A percentile compares a stretch with the other conserved stretches of the same genome.
Evolutionary conservation across 2,329 filamentous ascomycete species (phyloP).

Genomic region (Tolypocladium cylindrosporum): DNA sequence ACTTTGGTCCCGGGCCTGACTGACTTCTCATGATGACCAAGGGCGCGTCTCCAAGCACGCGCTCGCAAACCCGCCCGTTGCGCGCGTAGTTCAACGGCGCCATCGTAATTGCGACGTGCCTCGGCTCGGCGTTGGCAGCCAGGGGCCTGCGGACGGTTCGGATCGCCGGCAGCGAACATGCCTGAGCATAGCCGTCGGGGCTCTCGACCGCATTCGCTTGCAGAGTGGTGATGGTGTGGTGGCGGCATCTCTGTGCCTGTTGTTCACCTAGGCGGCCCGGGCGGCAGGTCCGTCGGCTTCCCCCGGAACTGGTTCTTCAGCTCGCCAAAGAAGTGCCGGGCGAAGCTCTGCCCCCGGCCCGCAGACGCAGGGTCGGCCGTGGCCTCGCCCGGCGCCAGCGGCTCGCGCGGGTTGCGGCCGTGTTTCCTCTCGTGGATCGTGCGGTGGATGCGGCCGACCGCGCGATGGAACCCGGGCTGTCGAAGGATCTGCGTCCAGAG

Average conservation of each 20-base stretch:
- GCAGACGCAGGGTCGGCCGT: conserved; percentile 25
- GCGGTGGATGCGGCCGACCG: conserved; percentile 41
- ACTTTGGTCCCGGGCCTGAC: not conserved
- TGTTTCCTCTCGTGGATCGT: conserved; percentile 36
- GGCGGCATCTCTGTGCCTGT: not conserved
- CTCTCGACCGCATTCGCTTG: not conserved
- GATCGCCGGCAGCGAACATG: too few species aligned
- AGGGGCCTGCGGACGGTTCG: too few species aligned
- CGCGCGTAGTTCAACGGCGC: not conserved
- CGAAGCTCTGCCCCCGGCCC: conserved; percentile 21
- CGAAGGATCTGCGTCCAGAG: conserved; percentile 31
- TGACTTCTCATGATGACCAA: not conserved
- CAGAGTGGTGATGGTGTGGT: not conserved
- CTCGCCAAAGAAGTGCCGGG: conserved; percentile 40
- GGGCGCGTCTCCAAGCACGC: not conserved
- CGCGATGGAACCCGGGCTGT: conserved; percentile 40
- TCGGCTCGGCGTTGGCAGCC: not conserved
- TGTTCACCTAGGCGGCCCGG: conserved; percentile 15
- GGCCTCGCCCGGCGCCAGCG: conserved; percentile 40
- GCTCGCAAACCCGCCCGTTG: not conserved
- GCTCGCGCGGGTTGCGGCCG: conserved; percentile 40
- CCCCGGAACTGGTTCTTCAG: conserved; percentile 39
- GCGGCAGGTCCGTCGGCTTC: conserved; percentile 28
- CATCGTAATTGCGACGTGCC: not conserved
- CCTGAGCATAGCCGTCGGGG: too few species aligned